phyloP scores from a whole-genome alignment of 176 grass and related monocot species.

The Calamus simplicifolius region DNA sequence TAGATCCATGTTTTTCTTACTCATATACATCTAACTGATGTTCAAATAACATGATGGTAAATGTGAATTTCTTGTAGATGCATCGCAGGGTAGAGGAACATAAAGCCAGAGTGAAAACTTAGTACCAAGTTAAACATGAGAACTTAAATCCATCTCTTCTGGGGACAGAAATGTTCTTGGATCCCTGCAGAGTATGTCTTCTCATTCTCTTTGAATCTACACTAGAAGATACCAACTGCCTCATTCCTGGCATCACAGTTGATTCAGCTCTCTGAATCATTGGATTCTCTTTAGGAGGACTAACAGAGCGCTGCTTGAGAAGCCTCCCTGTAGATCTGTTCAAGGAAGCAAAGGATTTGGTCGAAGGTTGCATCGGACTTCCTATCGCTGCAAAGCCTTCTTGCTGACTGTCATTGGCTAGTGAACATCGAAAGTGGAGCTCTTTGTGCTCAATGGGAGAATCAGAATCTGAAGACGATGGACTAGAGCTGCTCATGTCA shows the following conservation, averaged over 20 bases:
- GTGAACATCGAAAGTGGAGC: slow-evolving; percentile 14
- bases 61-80: no score
- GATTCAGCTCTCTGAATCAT: slow-evolving; percentile 30
- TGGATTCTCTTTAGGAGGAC: slow-evolving; percentile 30
- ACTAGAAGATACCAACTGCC: slow-evolving; percentile 28
- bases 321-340: neutral
- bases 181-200: slow-evolving; percentile 29
- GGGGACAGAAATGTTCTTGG: slow-evolving; percentile 24
- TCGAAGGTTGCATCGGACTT: neutral
- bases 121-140: no score
- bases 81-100: no score
- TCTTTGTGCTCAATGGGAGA: slow-evolving; percentile 43
- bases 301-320: neutral
- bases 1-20: no score
- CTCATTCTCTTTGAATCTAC: slow-evolving; percentile 63
- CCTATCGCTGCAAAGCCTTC: neutral
- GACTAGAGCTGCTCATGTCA: slow-evolving; percentile 65
- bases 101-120: no score
- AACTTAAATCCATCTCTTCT: slow-evolving; percentile 47
- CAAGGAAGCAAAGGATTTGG: neutral
- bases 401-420: slow-evolving; percentile 9
- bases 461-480: slow-evolving; percentile 78
- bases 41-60: no score
- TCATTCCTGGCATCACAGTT: slow-evolving; percentile 26
- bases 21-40: no score